Conservation (phyloP, 2,329 filamentous ascomycete species). For the Fusarium falciforme region DNA sequence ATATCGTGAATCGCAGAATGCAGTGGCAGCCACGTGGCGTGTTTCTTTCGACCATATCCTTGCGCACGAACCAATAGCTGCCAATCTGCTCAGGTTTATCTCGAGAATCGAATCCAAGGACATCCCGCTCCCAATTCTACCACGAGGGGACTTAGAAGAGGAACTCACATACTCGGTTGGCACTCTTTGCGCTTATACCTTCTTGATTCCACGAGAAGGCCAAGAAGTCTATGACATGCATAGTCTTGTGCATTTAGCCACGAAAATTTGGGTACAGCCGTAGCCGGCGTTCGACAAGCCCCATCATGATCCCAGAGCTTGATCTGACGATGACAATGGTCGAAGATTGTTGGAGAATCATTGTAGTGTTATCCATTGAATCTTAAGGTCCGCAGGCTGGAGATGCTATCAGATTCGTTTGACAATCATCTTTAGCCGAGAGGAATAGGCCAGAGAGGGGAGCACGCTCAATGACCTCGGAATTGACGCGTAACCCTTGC, state of each 20-base stretch:
- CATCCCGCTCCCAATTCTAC: not conserved
- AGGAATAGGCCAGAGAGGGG: no score
- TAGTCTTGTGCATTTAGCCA: not conserved
- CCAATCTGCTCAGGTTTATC: not conserved
- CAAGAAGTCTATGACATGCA: not conserved
- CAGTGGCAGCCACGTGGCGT: constrained; percentile 50
- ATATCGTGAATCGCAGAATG: constrained; percentile 42
- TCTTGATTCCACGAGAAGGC: not conserved
- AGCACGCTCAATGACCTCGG: no score
- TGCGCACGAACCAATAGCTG: not conserved
- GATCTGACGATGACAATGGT: no score
- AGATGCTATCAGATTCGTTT: no score
- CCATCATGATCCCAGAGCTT: no score
- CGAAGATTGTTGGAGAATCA: no score
- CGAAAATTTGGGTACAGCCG: not conserved
- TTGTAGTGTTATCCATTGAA: no score
- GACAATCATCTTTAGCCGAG: no score
- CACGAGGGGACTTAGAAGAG: not conserved
- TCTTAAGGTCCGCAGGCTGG: no score
- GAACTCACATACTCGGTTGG: not conserved
- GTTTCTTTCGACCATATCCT: constrained; percentile 47
- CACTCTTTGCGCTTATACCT: not conserved
- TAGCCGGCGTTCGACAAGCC: no score
- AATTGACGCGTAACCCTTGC: no score
- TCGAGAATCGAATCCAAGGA: not conserved